Evolutionary conservation across 1,284 basidiomycete genomes (phyloP).

Genomic region (Ustilago nuda): DNA sequence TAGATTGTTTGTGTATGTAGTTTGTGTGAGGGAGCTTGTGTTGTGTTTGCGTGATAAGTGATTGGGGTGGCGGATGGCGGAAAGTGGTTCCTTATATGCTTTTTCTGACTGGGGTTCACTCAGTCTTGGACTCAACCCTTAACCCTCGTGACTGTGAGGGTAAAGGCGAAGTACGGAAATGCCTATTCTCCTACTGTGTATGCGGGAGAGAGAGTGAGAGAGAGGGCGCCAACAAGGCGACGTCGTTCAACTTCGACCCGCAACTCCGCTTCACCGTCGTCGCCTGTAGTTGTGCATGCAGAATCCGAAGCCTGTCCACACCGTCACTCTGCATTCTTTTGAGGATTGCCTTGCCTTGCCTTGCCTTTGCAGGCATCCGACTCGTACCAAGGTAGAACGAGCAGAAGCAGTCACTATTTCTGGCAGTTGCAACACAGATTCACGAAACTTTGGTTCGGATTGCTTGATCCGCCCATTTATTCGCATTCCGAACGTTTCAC

Average conservation of each 20-base stretch:
- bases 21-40: conserved; percentile 11
- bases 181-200: neutral
- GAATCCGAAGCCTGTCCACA: neutral
- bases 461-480: neutral
- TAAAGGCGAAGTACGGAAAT: neutral
- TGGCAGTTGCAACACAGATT: conserved; percentile 3
- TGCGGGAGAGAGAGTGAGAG: too few species aligned
- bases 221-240: neutral
- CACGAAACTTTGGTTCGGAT: neutral
- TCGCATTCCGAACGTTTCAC: neutral
- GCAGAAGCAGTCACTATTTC: conserved; percentile 4
- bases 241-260: neutral
- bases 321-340: conserved; percentile 14
- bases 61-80: neutral
- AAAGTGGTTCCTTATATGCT: conserved; percentile 27
- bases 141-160: conserved; percentile 16
- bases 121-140: neutral
- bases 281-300: neutral
- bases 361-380: neutral
- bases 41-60: conserved; percentile 17
- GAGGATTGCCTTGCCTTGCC: too few species aligned
- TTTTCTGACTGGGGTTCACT: conserved; percentile 12
- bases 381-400: neutral
- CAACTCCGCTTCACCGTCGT: conserved; percentile 1
- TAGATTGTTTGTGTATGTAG: conserved; percentile 17